Evolutionary conservation across 345 rosid species (phyloP), one percentile per base, ranked within the genome.

Genomic region (Syzygium aromaticum): DNA sequence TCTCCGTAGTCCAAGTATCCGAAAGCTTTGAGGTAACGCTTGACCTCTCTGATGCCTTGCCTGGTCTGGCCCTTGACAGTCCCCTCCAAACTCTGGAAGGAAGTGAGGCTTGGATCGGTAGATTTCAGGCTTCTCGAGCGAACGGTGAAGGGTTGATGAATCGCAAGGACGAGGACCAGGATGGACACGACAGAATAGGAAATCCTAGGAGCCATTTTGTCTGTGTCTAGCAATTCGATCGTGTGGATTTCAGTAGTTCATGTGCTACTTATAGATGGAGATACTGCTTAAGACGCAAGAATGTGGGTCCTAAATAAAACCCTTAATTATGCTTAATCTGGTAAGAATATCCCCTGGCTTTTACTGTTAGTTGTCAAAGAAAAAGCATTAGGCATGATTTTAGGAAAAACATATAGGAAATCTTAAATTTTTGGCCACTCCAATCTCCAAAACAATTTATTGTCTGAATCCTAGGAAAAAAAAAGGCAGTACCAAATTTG

Each of bases 1-100:
- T 52, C 51, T 22, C 17, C n/a, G 5, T 38, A 5, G 64, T 38
- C 78, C 82, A 77, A 33, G 87, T 89, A 90, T 30, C 92, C 90
- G 49, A 86, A 87, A 27, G 67, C 33, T 61, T 78, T 49, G 15
- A 88, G 87, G 64, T 87, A 89, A 11, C 73, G n/a, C 57, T 86
- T 89, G 63, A 86, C 86, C 30, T 57, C 64, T 14, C 54, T 23
- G 38, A 86, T 61, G 4, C 86, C 87, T 21, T 67, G 49, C 15
- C 84, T 40, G n/a, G 78, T 83, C 43, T 82, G 57, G 61, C 91
- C 91, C 82, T 86, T 85, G 56, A 77, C 53, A 52, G 46, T 30
- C 46, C 88, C 89, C 27, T 63, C 85, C 33, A 49, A 12, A 5
- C 38, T 38, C 49, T 86, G 19, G 27, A 82, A 54, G 78, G 43